A percentile compares a stretch with the other conserved stretches of the same genome.
Evolutionary conservation across 2,329 filamentous ascomycete species (phyloP).

Genomic region (Penicillium sp.): DNA sequence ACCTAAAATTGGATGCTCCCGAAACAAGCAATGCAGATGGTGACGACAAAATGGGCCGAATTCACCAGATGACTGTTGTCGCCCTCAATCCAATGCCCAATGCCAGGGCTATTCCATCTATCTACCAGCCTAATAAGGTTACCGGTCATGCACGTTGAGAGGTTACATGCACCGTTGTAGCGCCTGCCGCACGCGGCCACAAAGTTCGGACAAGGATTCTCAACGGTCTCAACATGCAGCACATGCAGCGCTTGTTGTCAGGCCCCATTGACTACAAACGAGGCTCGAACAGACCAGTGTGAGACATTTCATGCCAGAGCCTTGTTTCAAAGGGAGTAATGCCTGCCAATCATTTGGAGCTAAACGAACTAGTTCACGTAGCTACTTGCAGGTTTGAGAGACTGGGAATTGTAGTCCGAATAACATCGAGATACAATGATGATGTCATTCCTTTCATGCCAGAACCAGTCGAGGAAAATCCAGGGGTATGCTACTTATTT

Average conservation of each 20-base stretch:
- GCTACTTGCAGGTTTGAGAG: background rate
- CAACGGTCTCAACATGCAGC: background rate
- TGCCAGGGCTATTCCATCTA: background rate
- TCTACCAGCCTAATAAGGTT: background rate
- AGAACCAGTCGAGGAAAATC: background rate
- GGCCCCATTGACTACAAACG: background rate
- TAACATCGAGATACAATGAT: background rate
- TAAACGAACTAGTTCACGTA: background rate
- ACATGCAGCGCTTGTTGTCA: background rate
- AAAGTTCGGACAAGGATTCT: no score
- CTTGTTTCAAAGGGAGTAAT: background rate
- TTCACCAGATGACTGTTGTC: background rate
- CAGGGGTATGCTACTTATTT: background rate
- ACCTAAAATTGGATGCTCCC: background rate
- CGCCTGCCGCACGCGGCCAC: background rate
- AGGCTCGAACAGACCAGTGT: background rate
- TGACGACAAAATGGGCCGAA: background rate
- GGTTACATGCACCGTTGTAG: background rate
- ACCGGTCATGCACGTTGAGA: background rate
- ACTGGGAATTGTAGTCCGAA: constrained; percentile 1
- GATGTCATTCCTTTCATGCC: background rate
- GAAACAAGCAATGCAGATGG: background rate
- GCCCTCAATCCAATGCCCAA: background rate
- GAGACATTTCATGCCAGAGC: constrained; percentile 1
- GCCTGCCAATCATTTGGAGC: background rate